Conservation (phyloP, 2,329 filamentous ascomycete genomes). For the Fusarium verrucosum region DNA sequence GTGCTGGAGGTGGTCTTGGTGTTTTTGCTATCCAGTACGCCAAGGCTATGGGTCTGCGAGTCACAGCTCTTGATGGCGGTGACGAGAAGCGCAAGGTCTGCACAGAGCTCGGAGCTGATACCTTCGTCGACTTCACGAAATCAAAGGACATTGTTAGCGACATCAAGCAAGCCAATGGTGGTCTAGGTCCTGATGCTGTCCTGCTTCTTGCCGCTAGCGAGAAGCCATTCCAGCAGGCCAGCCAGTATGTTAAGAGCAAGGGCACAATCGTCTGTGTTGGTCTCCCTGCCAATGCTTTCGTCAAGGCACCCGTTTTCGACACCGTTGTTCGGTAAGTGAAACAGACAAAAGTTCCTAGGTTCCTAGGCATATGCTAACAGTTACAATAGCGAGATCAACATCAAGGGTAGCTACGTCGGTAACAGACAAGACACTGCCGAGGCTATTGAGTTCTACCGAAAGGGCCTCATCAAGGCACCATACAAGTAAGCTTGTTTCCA, state of each 20-base stretch:
- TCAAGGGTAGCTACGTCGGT: slow-evolving; percentile 90
- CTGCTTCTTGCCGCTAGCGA: slow-evolving; percentile 84
- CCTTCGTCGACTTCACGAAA: slow-evolving; percentile 80
- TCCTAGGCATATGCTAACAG: not conserved
- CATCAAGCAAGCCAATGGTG: slow-evolving; percentile 75
- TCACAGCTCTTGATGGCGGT: slow-evolving; percentile 83
- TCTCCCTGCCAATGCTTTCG: slow-evolving; percentile 80
- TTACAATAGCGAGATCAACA: slow-evolving; percentile 75
- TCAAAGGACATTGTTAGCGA: slow-evolving; percentile 80
- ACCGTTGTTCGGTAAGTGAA: slow-evolving; percentile 67
- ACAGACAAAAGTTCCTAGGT: accelerated
- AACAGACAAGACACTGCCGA: slow-evolving; percentile 86
- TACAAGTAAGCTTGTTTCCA: slow-evolving; percentile 63
- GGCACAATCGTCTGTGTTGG: slow-evolving; percentile 87
- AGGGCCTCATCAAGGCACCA: slow-evolving; percentile 83
- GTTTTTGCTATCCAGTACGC: slow-evolving; percentile 83
- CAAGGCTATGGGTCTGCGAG: slow-evolving; percentile 82
- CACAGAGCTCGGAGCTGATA: slow-evolving; percentile 71
- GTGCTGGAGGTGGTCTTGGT: slow-evolving; percentile 82
- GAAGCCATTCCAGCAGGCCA: slow-evolving; percentile 91
- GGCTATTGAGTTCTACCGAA: slow-evolving; percentile 84
- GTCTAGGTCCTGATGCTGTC: slow-evolving; percentile 83
- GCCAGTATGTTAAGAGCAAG: slow-evolving; percentile 80
- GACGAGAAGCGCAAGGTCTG: slow-evolving; percentile 79
- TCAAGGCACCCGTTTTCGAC: slow-evolving; percentile 85